A percentile compares a stretch with the other conserved stretches of the same genome.
phyloP scores from a whole-genome alignment of 2,329 filamentous ascomycete species.

The Aspergillus puulaauensis region DNA sequence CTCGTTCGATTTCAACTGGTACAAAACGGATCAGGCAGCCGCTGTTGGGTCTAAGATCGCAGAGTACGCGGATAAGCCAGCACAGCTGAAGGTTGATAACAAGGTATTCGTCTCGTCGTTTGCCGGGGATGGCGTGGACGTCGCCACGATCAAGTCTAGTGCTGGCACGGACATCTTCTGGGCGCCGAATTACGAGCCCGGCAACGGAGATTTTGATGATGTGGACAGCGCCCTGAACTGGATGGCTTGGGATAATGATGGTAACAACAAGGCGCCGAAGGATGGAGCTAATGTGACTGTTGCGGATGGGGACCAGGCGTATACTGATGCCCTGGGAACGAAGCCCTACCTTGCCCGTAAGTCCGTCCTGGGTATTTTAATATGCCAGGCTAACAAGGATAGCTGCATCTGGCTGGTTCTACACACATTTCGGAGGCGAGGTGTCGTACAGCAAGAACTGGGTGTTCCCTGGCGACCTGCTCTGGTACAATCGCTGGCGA shows the following conservation, averaged over 20 bases:
- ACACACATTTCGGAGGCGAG: slow-evolving; percentile 48
- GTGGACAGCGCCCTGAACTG: slow-evolving; percentile 47
- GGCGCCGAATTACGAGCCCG: slow-evolving; percentile 52
- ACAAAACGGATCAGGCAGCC: slow-evolving; percentile 35
- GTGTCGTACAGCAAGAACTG: slow-evolving; percentile 54
- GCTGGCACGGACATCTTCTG: slow-evolving; percentile 49
- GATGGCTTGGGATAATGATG: slow-evolving; percentile 46
- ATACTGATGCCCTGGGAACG: slow-evolving; percentile 30
- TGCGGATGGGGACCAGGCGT: slow-evolving; percentile 36
- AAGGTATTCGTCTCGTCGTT: slow-evolving; percentile 58
- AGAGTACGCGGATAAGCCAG: slow-evolving; percentile 44
- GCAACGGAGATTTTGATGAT: slow-evolving; percentile 35
- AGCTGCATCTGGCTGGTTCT: slow-evolving; percentile 54
- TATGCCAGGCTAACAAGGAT: neutral
- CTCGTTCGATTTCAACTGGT: slow-evolving; percentile 59
- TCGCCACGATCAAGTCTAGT: slow-evolving; percentile 42
- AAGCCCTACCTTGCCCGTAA: slow-evolving; percentile 52
- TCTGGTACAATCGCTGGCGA: slow-evolving; percentile 46
- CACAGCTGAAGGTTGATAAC: slow-evolving; percentile 51
- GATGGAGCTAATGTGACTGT: slow-evolving; percentile 42
- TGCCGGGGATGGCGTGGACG: slow-evolving; percentile 49
- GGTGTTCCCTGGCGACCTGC: slow-evolving; percentile 46
- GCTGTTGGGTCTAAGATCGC: slow-evolving; percentile 48
- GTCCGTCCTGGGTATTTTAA: slow-evolving; percentile 6
- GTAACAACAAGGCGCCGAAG: slow-evolving; percentile 52